Evolutionary conservation across 805 yeast genomes (phyloP).

Genomic region (Kuraishia hungarica): DNA sequence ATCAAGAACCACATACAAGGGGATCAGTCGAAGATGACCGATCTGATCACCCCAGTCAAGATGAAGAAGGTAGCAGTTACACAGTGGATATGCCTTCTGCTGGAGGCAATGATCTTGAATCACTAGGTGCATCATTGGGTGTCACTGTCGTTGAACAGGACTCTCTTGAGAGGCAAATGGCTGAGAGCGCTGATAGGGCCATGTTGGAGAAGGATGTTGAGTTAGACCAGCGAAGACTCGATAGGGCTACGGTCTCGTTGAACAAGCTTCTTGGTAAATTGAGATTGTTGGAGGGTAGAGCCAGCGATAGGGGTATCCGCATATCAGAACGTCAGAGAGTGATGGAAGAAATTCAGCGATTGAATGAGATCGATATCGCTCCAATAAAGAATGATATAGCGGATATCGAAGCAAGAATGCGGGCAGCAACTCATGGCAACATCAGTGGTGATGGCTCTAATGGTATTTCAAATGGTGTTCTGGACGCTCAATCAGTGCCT

Average conservation of each 20-base stretch:
- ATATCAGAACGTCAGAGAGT: slow-evolving; percentile 55
- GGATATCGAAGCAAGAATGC: slow-evolving; percentile 43
- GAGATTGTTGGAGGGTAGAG: slow-evolving; percentile 35
- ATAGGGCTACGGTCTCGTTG: slow-evolving; percentile 47
- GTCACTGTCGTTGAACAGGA: slow-evolving; percentile 70
- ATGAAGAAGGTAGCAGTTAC: not conserved
- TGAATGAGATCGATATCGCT: slow-evolving; percentile 41
- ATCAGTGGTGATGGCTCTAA: not conserved
- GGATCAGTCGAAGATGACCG: not conserved
- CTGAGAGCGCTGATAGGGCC: slow-evolving; percentile 56
- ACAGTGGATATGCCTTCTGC: not conserved
- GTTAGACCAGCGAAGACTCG: slow-evolving; percentile 67
- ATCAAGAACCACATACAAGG: not conserved
- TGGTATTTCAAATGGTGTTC: not conserved
- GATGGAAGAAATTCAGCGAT: slow-evolving; percentile 41
- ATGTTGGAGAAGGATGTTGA: slow-evolving; percentile 58
- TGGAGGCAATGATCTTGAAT: slow-evolving; percentile 7
- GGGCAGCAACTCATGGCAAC: slow-evolving; percentile 15
- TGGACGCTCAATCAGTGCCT: slow-evolving; percentile 4
- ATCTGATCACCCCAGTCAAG: not conserved
- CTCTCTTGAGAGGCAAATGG: slow-evolving; percentile 67
- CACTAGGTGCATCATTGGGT: slow-evolving; percentile 25
- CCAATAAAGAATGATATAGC: slow-evolving; percentile 51
- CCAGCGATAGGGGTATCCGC: slow-evolving; percentile 45
- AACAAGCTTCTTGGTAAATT: slow-evolving; percentile 35